Evolutionary conservation across 116 monocot species (phyloP).

Genomic region (Cymodocea nodosa): DNA sequence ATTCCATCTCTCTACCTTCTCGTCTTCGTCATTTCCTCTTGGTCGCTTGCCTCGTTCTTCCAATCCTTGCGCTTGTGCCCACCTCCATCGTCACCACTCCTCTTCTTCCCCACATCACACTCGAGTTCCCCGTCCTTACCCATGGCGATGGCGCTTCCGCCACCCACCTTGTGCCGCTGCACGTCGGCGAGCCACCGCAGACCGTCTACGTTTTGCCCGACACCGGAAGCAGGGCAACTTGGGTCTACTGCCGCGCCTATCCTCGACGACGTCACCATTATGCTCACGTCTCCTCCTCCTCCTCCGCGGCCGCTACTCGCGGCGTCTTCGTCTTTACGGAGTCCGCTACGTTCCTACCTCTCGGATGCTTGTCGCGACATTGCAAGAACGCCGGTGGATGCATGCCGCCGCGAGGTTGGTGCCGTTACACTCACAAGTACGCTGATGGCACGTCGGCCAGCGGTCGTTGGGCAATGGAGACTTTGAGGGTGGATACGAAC

Average conservation of each 20-base stretch:
- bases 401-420: background rate
- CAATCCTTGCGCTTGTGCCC: too few relatives aligned
- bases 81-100: background rate
- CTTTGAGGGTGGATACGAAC: conserved; percentile 8
- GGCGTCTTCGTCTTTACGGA: background rate
- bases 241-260: conserved; percentile 16
- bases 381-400: background rate
- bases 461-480: conserved; percentile 17
- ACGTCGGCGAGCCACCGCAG: conserved; percentile 18
- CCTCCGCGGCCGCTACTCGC: background rate
- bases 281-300: background rate
- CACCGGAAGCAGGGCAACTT: conserved; percentile 18
- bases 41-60: too few relatives aligned
- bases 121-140: conserved; percentile 1
- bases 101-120: background rate
- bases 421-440: conserved; percentile 9
- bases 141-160: background rate
- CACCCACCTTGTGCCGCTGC: conserved; percentile 1
- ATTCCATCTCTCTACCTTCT: too few relatives aligned
- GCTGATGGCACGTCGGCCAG: conserved; percentile 12
- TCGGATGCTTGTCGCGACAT: conserved; percentile 5
- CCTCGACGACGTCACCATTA: background rate
- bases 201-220: conserved; percentile 15
- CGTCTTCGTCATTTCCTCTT: too few relatives aligned
- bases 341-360: conserved; percentile 11